phyloP scores from a whole-genome alignment of 805 yeast species.

The Teunomyces aglyptinius region DNA sequence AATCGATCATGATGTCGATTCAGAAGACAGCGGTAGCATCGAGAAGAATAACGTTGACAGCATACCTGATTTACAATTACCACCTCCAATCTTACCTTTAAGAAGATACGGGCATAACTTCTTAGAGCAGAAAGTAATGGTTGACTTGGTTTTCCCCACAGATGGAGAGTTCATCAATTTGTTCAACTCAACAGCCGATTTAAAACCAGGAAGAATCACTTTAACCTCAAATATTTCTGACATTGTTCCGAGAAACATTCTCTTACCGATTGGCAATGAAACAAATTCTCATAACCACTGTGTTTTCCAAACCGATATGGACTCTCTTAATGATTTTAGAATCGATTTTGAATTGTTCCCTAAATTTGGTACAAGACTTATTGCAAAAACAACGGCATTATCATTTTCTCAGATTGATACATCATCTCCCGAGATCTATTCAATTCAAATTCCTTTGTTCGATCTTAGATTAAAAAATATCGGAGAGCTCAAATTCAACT shows the following conservation, averaged over 20 bases:
- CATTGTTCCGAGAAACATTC: constrained; percentile 81
- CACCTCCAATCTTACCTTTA: constrained; percentile 94
- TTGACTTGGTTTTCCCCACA: constrained; percentile 68
- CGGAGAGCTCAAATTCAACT: constrained; percentile 75
- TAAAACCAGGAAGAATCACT: constrained; percentile 78
- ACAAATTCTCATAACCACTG: constrained; percentile 51
- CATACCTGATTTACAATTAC: constrained; percentile 87
- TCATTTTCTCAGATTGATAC: constrained; percentile 45
- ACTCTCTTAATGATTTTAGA: constrained; percentile 58
- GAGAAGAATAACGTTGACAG: constrained; percentile 51
- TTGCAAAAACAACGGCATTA: constrained; percentile 84
- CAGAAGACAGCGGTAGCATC: constrained; percentile 37
- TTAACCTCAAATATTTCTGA: constrained; percentile 74
- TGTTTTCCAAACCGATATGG: constrained; percentile 79
- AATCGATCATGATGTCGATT: constrained; percentile 29
- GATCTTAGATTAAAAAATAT: constrained; percentile 78
- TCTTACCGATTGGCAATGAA: constrained; percentile 70
- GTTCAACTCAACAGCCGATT: constrained; percentile 39
- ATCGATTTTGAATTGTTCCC: constrained; percentile 91
- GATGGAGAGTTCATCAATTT: constrained; percentile 46
- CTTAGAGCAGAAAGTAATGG: constrained; percentile 81
- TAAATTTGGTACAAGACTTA: constrained; percentile 86
- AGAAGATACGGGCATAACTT: constrained; percentile 95
- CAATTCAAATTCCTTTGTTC: constrained; percentile 65
- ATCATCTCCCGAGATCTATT: constrained; percentile 38